Evolutionary conservation across 345 rosid species (phyloP), one percentile per base, ranked within the genome.

Genomic region (Salix udensis): DNA sequence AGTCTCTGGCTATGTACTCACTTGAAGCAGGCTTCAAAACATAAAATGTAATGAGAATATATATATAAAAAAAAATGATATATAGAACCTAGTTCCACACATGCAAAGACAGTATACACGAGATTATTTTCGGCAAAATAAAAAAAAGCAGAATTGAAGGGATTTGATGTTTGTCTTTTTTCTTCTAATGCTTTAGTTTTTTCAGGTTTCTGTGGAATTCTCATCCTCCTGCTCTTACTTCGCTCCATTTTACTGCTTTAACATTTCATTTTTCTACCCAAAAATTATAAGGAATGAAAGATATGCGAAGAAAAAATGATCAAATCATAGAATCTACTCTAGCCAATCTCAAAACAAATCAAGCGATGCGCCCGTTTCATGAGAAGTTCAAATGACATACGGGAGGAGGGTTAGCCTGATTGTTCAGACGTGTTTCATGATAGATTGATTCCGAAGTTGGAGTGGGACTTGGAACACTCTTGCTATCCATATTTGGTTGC

Each of bases 381-480:
- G 19, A 13, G 46, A 67, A 6, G n/a, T 67, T 67, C 23, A 67
- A 37, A 36, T 36, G 21, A 36, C 48, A 64, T 50, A 75, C 82
- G 30, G 73, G 76, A 16, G 78, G 72, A 36, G 75, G 75, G 65
- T 70, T 79, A 31, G 62, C 72, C 36, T 36, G 66, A 53, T 70
- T 65, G 19, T 68, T 52, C 19, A 64, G 75, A 9, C 68, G 40
- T 16, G 79, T 79, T 34, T 79, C 79, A 75, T 79, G 50, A 28
- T 75, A 4, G 14, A 70, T 55, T 36, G 71, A 66, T n/a, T 75
- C 26, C 44, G 78, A 74, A 15, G 65, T 70, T 23, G 72, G 74
- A 21, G 46, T 50, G n/a, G 98, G 97, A 81, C 96, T 84, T 46
- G 98, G 98, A 81, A 91, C 88, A 82, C 91, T 93, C 82, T 84